Percentiles rank a stretch among this genome's conserved stretches.
phyloP scores from a whole-genome alignment of 148 eudicot species.

The Rhododendron ovatum region DNA sequence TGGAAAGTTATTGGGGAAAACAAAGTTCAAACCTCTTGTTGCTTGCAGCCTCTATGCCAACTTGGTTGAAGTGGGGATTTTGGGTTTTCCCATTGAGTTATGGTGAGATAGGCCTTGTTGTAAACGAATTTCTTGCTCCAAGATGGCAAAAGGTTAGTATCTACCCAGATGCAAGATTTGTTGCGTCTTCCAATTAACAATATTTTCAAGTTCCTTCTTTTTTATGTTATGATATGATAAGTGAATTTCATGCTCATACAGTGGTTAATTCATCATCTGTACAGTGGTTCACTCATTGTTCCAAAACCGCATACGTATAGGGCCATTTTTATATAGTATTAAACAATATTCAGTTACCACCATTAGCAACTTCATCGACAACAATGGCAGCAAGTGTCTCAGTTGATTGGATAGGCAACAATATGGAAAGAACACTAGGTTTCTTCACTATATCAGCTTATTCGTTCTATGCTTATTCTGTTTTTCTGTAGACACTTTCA shows the following conservation, averaged over 20 bases:
- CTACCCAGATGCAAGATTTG: background rate
- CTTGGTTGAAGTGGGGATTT: constrained; percentile 79
- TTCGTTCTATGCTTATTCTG: background rate
- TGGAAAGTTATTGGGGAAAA: background rate
- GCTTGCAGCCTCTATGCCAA: constrained; percentile 79
- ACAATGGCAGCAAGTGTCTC: background rate
- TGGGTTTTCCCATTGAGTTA: constrained; percentile 74
- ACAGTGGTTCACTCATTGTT: background rate
- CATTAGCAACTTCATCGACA: background rate
- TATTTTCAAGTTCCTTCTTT: background rate
- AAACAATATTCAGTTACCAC: background rate
- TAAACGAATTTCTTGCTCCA: constrained; percentile 80
- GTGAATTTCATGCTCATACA: background rate
- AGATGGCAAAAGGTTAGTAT: constrained; percentile 69
- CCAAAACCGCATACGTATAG: background rate
- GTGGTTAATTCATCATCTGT: background rate
- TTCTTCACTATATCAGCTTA: background rate
- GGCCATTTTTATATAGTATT: background rate
- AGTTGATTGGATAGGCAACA: background rate
- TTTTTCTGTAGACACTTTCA: constrained; percentile 28
- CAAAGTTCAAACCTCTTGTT: constrained; percentile 4
- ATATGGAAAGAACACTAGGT: background rate
- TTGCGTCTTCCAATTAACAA: background rate
- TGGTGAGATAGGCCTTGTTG: constrained; percentile 67
- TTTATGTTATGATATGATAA: background rate